Percentiles rank a stretch among this genome's conserved stretches.
These are phyloP conservation scores for Diplodia seriata DNA, from an alignment of 2,329 filamentous ascomycete species.

Conservation along the genomic window DNA sequence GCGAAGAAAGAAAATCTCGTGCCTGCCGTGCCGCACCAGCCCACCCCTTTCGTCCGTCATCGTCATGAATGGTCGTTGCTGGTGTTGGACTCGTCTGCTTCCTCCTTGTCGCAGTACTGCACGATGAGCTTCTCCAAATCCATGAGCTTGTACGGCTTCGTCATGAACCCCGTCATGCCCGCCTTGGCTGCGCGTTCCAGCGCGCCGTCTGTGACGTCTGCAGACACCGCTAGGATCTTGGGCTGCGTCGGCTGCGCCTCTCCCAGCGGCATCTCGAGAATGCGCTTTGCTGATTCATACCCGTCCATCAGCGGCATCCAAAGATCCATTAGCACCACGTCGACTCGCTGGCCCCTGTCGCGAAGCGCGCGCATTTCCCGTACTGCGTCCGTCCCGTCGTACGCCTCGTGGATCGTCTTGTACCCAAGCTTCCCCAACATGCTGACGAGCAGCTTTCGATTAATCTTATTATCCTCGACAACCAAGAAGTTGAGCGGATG, in stretches of 20 bases:
- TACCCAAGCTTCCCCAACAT: conserved; percentile 74
- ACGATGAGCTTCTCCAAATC: conserved; percentile 68
- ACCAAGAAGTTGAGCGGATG: conserved; percentile 72
- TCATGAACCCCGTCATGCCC: conserved; percentile 73
- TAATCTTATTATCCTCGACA: conserved; percentile 76
- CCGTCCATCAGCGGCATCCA: conserved; percentile 80
- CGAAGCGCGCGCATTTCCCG: conserved; percentile 60
- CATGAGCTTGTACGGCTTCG: conserved; percentile 69
- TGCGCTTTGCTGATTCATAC: conserved; percentile 70
- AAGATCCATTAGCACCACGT: conserved; percentile 75
- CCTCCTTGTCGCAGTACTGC: conserved; percentile 50
- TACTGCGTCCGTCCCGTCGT: conserved; percentile 72
- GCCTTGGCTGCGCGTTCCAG: conserved; percentile 65
- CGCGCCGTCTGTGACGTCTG: conserved; percentile 70
- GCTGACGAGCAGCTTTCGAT: conserved; percentile 69
- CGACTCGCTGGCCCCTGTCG: conserved; percentile 52
- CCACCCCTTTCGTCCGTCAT: not conserved
- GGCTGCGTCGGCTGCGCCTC: conserved; percentile 47
- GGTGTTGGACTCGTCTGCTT: conserved; percentile 20
- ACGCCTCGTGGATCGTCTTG: conserved; percentile 66
- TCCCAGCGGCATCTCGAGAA: conserved; percentile 60
- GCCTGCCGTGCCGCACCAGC: conserved; percentile 2
- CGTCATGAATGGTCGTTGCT: conserved; percentile 14
- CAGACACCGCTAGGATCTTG: conserved; percentile 68
- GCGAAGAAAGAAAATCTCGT: not conserved